Evolutionary conservation across 2,329 filamentous ascomycete genomes (phyloP), one percentile per base, ranked within the genome.

Genomic region (Claviceps sp.): DNA sequence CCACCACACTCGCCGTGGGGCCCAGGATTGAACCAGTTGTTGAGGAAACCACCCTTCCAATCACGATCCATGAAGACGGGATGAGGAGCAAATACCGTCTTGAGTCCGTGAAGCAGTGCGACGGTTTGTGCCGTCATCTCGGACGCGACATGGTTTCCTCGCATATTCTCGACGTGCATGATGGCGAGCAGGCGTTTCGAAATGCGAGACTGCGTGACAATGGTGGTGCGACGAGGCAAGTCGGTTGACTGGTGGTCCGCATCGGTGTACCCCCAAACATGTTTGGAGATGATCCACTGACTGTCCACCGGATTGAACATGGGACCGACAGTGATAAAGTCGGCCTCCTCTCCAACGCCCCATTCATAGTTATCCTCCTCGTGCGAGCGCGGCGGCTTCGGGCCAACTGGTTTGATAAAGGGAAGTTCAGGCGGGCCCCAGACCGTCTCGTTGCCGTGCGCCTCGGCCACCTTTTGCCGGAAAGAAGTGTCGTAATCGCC

Each of bases 41-140:
- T 72, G 30, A 82, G 63, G 54, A 74, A 74, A 34, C 70, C 65
- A 2, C 75, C 71, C 34, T 69, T 68, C 85, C 85, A 89, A 48
- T 84, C 77, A 55, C 85, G 79, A 65, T 91, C 86, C 61, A 89
- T 87, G 65, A 82, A 90, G 47, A 90, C 79, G 1, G 87, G 86
- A 65, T 90, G 86, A 11, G 87, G 87, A 11, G 81, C 85, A 61
- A 84, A 87, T 4, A 89, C 83, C 4, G 84, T 81, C 68, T 91
- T 91, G 48, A 90, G 72, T 5, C 87, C 86, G 63, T 93, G 85
- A 56, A 89, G 78, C 18, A 91, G 73, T 0, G 85, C 81, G 26
- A 84, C 78, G 0, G 84, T 84, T 52, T 85, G 82, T 0, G 85
- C 81, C 54, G 82, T 85, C 85, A 91, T 89, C 63, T 91, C 87